Evolutionary conservation across 169 alveolate species (phyloP), one percentile per base, ranked within the genome.

Genomic region (Babesia divergens): DNA sequence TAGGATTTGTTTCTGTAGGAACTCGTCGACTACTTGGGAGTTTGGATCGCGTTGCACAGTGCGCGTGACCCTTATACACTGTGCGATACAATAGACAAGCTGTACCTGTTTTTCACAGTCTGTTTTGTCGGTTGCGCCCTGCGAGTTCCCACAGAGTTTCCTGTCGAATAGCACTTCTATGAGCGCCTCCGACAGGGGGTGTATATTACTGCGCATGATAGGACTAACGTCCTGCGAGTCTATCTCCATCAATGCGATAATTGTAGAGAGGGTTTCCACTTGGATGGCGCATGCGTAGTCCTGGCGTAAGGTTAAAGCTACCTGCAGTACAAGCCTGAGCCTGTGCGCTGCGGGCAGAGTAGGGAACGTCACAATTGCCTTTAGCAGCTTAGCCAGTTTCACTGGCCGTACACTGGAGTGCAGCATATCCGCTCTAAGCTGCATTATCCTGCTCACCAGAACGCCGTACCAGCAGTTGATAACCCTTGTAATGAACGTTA

Each of bases 321-420:
- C 38, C 50, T 77, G 86, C 35, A 69, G 29, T 11, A 77, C 56
- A 66, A 77, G 29, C 72, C 86, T 67, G 44, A 77, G 60, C 9
- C 86, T 29, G 51, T 77, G 86, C 29, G 86, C 75, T 16, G 86
- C 82, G 1, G 86, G 86, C 49, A 77, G 37, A 14, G 62, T 38
- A 5, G 86, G 86, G 54, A 62, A 44, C 1, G 72, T 24, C n/a
- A 35, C 49, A 0, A 62, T 49, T 1, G 35, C 8, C 47, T 22
- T 26, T 60, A 62, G 28, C 16, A 62, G 72, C 28, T 65, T 59
- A 11, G 26, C 70, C 47, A 54, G 46, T 28, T 16, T 62, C 29
- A 44, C 67, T 3, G 53, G 81, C 47, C 40, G 66, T 20, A 62
- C 34, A 50, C 35, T 67, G 32, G 80, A 37, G n/a, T 29, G 22